These are phyloP conservation scores for Penicillium sp. DNA, from an alignment of 2,329 filamentous ascomycete species.

Conservation along the genomic window DNA sequence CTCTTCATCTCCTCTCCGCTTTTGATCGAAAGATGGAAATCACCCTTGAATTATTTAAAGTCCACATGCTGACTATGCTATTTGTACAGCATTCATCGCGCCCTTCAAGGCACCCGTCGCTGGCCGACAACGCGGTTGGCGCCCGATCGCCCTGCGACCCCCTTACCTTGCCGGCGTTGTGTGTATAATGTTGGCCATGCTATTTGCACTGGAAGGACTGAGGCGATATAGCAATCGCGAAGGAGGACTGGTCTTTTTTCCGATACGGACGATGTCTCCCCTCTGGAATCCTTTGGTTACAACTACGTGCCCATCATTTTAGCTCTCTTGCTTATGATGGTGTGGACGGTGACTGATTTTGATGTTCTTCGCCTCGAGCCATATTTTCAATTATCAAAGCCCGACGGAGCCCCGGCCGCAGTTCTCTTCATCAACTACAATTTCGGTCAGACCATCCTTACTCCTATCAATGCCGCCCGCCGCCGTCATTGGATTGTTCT, in stretches of 20 bases:
- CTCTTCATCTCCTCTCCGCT: background rate
- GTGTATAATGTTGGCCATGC: slow-evolving; percentile 21
- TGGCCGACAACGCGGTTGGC: slow-evolving; percentile 25
- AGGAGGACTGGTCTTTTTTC: slow-evolving; percentile 31
- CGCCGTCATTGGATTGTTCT: slow-evolving; percentile 34
- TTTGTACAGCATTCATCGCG: slow-evolving; percentile 9
- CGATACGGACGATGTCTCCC: slow-evolving; percentile 29
- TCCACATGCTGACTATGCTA: background rate
- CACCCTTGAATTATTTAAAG: background rate
- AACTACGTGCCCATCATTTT: slow-evolving; percentile 45
- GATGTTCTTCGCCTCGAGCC: slow-evolving; percentile 51
- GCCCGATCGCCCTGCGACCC: slow-evolving; percentile 33
- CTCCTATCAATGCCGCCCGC: slow-evolving; percentile 31
- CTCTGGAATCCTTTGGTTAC: slow-evolving; percentile 32
- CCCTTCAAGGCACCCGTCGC: slow-evolving; percentile 6
- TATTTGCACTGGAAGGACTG: slow-evolving; percentile 28
- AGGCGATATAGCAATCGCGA: slow-evolving; percentile 30
- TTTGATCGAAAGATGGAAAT: background rate
- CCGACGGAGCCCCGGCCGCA: slow-evolving; percentile 32
- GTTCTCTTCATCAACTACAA: slow-evolving; percentile 39
- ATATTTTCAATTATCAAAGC: slow-evolving; percentile 43
- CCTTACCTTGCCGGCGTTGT: slow-evolving; percentile 27
- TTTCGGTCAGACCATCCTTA: slow-evolving; percentile 36
- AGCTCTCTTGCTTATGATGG: slow-evolving; percentile 46
- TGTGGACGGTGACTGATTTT: slow-evolving; percentile 51